Conservation (phyloP, 352 stramenopile species). For the Pythium pectinolyticum region DNA sequence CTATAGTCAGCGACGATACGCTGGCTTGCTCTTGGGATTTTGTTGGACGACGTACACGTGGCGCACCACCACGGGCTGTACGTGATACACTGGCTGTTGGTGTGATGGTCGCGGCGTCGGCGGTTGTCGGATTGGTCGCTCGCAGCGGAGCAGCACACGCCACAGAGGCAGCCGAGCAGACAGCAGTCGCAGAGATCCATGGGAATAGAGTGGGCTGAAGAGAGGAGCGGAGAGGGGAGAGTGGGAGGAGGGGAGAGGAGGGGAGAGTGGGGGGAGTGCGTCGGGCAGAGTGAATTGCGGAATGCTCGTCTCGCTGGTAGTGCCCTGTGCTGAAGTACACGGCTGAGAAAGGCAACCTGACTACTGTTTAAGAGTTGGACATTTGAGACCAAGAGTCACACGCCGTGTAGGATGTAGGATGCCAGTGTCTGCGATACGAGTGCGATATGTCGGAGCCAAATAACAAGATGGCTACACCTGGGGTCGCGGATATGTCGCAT, state of each 20-base stretch:
- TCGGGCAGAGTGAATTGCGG: no score
- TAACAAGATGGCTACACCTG: conserved; percentile 2
- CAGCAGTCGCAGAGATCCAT: conserved; percentile 16
- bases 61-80: conserved; percentile 8
- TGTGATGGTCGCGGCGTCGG: conserved; percentile 1
- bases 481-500: neutral
- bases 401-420: neutral
- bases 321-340: no score
- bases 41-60: conserved; percentile 8
- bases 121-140: neutral
- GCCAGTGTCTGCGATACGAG: no score
- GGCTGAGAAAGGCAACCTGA: no score
- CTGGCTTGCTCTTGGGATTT: neutral
- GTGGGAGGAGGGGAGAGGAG: no score
- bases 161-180: conserved; percentile 12
- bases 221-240: no score
- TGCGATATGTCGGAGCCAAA: neutral
- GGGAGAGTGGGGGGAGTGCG: no score
- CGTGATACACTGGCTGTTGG: conserved; percentile 1
- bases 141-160: neutral
- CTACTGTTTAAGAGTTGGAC: no score
- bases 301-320: no score
- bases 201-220: neutral
- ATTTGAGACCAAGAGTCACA: neutral
- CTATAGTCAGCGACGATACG: neutral